phyloP scores from a whole-genome alignment of 495 filamentous ascomycete species.

The Venustampulla echinocandica region DNA sequence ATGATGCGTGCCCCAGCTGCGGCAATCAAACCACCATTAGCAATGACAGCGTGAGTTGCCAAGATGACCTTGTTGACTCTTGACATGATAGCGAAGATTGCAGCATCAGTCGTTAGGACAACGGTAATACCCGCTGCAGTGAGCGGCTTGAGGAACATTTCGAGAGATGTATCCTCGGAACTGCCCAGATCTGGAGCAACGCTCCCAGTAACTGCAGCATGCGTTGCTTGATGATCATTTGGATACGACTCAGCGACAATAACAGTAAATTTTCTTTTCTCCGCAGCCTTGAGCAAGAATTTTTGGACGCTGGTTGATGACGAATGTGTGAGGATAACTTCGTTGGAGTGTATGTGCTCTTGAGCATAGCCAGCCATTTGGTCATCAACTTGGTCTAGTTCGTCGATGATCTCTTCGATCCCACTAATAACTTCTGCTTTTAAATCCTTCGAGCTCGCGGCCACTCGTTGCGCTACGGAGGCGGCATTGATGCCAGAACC shows the following conservation, averaged over 20 bases:
- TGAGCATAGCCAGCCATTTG: slow-evolving; percentile 79
- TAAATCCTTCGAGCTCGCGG: slow-evolving; percentile 43
- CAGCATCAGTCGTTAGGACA: slow-evolving; percentile 72
- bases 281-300: slow-evolving; percentile 75
- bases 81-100: slow-evolving; percentile 85
- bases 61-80: slow-evolving; percentile 90
- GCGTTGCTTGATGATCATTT: slow-evolving; percentile 54
- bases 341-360: slow-evolving; percentile 83
- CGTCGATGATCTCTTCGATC: slow-evolving; percentile 85
- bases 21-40: slow-evolving; percentile 75
- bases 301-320: slow-evolving; percentile 75
- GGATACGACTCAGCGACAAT: slow-evolving; percentile 67
- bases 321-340: slow-evolving; percentile 77
- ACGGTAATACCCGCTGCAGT: slow-evolving; percentile 68
- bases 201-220: slow-evolving; percentile 49
- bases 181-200: slow-evolving; percentile 22
- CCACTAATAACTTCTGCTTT: slow-evolving; percentile 84
- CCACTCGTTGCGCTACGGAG: slow-evolving; percentile 16
- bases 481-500: slow-evolving; percentile 13
- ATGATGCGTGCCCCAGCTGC: slow-evolving; percentile 70
- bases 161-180: slow-evolving; percentile 41
- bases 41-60: slow-evolving; percentile 73
- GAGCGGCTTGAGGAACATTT: slow-evolving; percentile 63
- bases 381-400: slow-evolving; percentile 78
- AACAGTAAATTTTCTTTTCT: slow-evolving; percentile 80